These are phyloP conservation scores for Cyclotella distinguenda DNA, from an alignment of 108 stramenopile genomes.

Conservation along the genomic window DNA sequence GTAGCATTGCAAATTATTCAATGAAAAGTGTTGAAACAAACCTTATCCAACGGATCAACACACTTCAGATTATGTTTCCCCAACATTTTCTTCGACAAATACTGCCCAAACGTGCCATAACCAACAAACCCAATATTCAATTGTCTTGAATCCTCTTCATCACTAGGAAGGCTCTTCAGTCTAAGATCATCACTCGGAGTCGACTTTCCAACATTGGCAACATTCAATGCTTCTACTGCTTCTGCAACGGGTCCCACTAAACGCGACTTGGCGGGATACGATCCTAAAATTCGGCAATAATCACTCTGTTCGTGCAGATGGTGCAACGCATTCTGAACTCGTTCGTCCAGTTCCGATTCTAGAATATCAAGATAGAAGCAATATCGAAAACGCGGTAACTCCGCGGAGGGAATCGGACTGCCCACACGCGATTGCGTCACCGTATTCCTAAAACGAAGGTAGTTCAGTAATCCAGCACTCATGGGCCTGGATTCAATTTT, in stretches of 20 bases:
- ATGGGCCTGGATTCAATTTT: constrained; percentile 97
- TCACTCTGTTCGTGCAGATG: constrained; percentile 87
- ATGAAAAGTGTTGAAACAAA: constrained; percentile 12
- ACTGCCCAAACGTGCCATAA: constrained; percentile 52
- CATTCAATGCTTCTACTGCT: constrained; percentile 73
- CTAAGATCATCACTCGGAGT: constrained; percentile 30
- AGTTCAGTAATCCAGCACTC: constrained; percentile 79
- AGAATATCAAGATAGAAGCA: constrained; percentile 91
- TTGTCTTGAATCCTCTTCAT: constrained; percentile 47
- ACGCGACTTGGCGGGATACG: constrained; percentile 80
- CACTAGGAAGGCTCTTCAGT: constrained; percentile 51
- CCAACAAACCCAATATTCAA: constrained; percentile 55
- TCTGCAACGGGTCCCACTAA: constrained; percentile 79
- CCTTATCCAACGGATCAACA: constrained; percentile 64
- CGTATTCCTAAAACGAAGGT: constrained; percentile 74
- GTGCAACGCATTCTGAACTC: constrained; percentile 77
- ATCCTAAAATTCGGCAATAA: constrained; percentile 83
- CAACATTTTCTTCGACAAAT: constrained; percentile 61
- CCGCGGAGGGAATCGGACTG: constrained; percentile 9
- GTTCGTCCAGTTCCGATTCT: constrained; percentile 64
- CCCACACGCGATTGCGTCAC: constrained; percentile 32
- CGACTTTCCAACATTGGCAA: constrained; percentile 43
- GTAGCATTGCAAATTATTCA: neutral
- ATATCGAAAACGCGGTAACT: constrained; percentile 85
- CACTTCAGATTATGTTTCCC: constrained; percentile 65